These are phyloP conservation scores for Aurantiochytrium sp. DNA, from an alignment of 108 stramenopile species.

Conservation along the genomic window DNA sequence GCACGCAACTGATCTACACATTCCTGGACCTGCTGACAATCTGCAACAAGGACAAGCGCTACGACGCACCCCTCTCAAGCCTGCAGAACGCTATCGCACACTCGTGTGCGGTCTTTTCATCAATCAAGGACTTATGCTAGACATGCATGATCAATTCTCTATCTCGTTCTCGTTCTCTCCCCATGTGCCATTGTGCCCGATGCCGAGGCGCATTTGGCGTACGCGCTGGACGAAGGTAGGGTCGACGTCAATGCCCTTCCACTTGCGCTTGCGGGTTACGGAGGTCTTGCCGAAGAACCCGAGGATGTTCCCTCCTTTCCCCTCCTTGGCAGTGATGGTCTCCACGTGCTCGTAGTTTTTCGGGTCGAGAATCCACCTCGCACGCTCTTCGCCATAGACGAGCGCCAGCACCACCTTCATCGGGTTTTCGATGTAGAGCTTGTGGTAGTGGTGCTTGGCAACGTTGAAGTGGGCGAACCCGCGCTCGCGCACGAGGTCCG, in stretches of 20 bases:
- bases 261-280: background rate
- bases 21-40: no score
- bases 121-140: no score
- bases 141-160: no score
- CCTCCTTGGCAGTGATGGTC: background rate
- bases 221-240: no score
- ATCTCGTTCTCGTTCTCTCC: no score
- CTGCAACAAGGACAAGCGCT: no score
- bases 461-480: background rate
- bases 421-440: background rate
- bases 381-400: background rate
- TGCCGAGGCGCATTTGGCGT: no score
- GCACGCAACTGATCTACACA: no score
- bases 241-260: background rate
- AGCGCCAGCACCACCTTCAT: background rate
- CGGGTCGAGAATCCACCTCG: background rate
- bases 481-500: background rate
- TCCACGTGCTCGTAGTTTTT: background rate
- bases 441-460: background rate
- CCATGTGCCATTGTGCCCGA: no score
- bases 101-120: no score
- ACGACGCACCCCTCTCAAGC: no score
- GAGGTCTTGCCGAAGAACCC: background rate
- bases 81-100: no score
- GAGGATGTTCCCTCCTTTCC: background rate